These are phyloP conservation scores for Colletotrichum eleusines DNA, from an alignment of 2,329 filamentous ascomycete species.

Conservation along the genomic window DNA sequence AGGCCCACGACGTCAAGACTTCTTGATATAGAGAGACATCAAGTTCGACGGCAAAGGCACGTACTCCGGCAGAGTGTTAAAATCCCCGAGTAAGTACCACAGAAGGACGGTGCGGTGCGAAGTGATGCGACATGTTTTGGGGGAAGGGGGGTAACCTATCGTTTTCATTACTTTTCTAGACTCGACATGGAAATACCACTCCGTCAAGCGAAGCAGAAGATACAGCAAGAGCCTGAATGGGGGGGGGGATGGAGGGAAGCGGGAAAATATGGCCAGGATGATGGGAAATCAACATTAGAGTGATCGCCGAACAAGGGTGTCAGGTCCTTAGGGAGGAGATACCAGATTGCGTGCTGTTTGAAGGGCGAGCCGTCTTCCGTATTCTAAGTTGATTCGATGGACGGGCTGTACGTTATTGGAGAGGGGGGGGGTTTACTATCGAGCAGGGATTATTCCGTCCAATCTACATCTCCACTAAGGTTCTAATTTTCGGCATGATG, in stretches of 20 bases:
- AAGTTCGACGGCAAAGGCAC: background rate
- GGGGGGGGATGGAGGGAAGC: no score
- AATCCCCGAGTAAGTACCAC: background rate
- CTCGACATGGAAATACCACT: background rate
- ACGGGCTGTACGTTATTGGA: background rate
- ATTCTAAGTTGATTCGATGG: background rate
- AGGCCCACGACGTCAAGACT: background rate
- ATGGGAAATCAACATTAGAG: background rate
- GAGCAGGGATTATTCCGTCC: constrained; percentile 11
- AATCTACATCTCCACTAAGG: background rate
- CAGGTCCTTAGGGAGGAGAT: background rate
- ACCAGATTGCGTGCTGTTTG: background rate
- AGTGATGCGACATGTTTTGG: no score
- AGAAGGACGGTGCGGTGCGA: background rate
- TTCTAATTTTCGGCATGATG: no score
- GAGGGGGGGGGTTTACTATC: background rate
- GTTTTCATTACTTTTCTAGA: background rate
- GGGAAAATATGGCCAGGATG: no score
- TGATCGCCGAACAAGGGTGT: constrained; percentile 16
- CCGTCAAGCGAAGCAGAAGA: background rate
- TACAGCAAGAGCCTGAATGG: no score
- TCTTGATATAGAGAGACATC: background rate
- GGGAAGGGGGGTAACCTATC: no score
- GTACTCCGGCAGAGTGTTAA: background rate
- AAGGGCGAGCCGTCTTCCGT: background rate